These are phyloP conservation scores for Chrysoporthe cubensis DNA, from an alignment of 2,329 filamentous ascomycete genomes.

Conservation along the genomic window DNA sequence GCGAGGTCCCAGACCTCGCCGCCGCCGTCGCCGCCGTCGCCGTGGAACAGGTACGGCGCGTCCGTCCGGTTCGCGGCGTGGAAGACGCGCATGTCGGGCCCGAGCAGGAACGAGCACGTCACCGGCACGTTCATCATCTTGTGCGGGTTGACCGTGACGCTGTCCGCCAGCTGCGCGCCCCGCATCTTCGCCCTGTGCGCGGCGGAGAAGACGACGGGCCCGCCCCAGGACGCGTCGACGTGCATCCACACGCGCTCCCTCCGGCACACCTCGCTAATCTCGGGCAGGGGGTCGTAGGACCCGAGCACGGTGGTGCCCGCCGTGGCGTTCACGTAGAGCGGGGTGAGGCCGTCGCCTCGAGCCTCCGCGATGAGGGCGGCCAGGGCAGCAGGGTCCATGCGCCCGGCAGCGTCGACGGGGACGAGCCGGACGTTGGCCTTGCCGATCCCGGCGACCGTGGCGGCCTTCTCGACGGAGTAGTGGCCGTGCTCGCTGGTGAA, in stretches of 20 bases:
- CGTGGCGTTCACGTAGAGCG: conserved; percentile 94
- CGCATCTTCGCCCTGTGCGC: conserved; percentile 59
- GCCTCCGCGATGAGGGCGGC: conserved; percentile 65
- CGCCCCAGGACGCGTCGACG: conserved; percentile 91
- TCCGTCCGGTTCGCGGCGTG: conserved; percentile 83
- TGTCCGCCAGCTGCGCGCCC: conserved; percentile 77
- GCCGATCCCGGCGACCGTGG: conserved; percentile 87
- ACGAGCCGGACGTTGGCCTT: conserved; percentile 73
- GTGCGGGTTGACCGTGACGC: conserved; percentile 88
- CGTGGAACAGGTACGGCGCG: conserved; percentile 85
- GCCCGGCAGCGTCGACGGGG: conserved; percentile 71
- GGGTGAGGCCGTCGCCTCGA: conserved; percentile 71
- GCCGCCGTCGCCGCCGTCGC: conserved; percentile 44
- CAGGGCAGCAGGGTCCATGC: conserved; percentile 71
- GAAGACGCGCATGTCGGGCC: conserved; percentile 75
- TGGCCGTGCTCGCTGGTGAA: conserved; percentile 92
- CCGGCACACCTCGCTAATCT: conserved; percentile 72
- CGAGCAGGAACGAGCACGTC: conserved; percentile 88
- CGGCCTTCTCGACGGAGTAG: conserved; percentile 93
- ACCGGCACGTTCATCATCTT: conserved; percentile 95
- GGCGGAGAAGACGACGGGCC: conserved; percentile 77
- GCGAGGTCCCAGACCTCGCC: conserved; percentile 79
- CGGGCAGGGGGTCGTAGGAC: conserved; percentile 79
- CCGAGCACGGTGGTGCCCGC: conserved; percentile 93
- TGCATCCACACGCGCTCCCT: conserved; percentile 85